Base-by-base conservation (phyloP, 345 rosid species). In the thale cress (Arabidopsis thaliana) region DNA sequence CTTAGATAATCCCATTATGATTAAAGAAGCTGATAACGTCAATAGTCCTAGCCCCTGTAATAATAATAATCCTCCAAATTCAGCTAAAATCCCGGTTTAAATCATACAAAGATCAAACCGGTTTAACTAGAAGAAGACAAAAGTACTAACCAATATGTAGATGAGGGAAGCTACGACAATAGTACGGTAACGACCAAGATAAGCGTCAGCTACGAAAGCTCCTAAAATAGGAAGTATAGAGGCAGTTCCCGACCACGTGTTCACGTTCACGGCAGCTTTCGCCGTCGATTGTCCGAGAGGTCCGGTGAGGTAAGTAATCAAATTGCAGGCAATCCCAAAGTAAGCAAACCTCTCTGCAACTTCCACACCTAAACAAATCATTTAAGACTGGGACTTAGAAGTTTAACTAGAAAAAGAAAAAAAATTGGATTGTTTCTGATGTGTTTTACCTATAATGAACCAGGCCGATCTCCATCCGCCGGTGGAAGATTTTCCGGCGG, bases 1-100 rank as follows among this genome's bases (percentile, higher is more conserved):
- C 60, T 68, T 79, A 10, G 85, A 75, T 67, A 79, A 69, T 64
- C 83, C 73, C 53, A 64, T 49, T 10, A 82, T 48, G 50, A 86
- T 80, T 59, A 87, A 59, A 6, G 79, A 48, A 28, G 96, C 91
- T 4, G 96, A 91, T 22, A 93, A 40, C 2, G 93, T 89, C 75
- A 93, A 70, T 76, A 84, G 48, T 30, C 83, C 80, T 49, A 86
- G 84, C 32, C 89, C 93, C 90, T 85, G 85, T 69, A n/a, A 23
- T 22, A 69, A 52, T 37, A 41, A 36, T 28, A 12, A 37, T 12
- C 6, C 6, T 23, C 9, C 59, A 37, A 58, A 38, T 30, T 62
- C 5, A 69, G 12, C 33, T 56, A 14, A 14, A 11, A 70, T 8
- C 50, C 34, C 77, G 55, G 63, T 41, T 52, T 63, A 62, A 16